Evolutionary conservation across 768 basidiomycete genomes (phyloP), one percentile per base, ranked within the genome.

Genomic region (Terana coerulea): DNA sequence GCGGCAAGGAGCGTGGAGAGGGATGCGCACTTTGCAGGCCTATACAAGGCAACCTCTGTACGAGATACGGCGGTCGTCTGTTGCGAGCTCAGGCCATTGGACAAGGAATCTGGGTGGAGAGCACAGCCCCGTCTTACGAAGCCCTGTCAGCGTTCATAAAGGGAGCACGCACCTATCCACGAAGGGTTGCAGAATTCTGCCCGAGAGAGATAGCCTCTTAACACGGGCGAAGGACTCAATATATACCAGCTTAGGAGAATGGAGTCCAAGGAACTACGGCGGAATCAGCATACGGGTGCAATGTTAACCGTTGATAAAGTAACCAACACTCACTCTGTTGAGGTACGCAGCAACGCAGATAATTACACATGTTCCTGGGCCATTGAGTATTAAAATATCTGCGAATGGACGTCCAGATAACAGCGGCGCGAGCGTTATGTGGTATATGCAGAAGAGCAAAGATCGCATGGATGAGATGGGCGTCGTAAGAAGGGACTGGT

Each of bases 141-240:
- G 51, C 34, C 26, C 6, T 44, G 41, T 50, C 44, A 26, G 30
- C 28, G 15, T 10, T 31, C 17, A 39, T 30, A 26, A 10, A 33
- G 34, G 2, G 14, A 14, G 5, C 22, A 58, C 77, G 56, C 59
- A 83, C 90, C 83, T 77, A 65, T 98, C 93, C 5, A 88, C 93
- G 26, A 95, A 71, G n/a, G 79, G 80, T 41, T 81, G 78, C 24
- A 98, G 74, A 30, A 98, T 72, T 60, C 78, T 91, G 22, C 87
- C 95, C 22, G 92, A 93, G 19, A 95, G 73, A 12, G 91, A 95
- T 22, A 98, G 75, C 1, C 78, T 75, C 17, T 70, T 74, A 1
- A 95, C 92, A 5, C 95, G 85, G 7, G 95, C 94, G 66, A 95
- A 97, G 0, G 92, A 93, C 67, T 98, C 97, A 34, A 98, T 75